These are phyloP conservation scores for Kuraishia cidri DNA, from an alignment of 805 yeast species.

Conservation along the genomic window DNA sequence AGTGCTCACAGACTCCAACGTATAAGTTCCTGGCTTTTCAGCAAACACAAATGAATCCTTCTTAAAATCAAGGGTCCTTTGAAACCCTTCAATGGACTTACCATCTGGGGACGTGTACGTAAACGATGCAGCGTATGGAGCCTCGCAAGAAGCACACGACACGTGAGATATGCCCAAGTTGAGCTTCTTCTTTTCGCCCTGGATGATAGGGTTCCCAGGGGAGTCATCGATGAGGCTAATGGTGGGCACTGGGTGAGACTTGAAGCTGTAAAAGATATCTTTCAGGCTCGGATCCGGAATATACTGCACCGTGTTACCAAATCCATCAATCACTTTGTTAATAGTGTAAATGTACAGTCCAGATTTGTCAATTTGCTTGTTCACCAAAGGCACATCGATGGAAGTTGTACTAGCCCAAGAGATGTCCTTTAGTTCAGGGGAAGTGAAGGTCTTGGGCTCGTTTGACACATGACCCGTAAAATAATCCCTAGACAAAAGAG, in stretches of 20 bases:
- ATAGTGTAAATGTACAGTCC: constrained; percentile 53
- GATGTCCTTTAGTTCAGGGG: constrained; percentile 26
- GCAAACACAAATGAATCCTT: constrained; percentile 25
- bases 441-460: constrained; percentile 11
- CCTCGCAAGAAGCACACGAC: no score
- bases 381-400: constrained; percentile 16
- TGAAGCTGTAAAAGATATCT: constrained; percentile 33
- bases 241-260: constrained; percentile 47
- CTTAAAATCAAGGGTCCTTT: constrained; percentile 17
- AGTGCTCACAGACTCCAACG: constrained; percentile 43
- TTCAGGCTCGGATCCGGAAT: constrained; percentile 22
- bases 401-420: constrained; percentile 22
- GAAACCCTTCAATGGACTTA: constrained; percentile 7
- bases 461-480: constrained; percentile 11
- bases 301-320: constrained; percentile 49
- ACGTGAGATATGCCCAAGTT: constrained; percentile 15
- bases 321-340: constrained; percentile 53
- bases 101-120: constrained; percentile 19
- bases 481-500: constrained; percentile 26
- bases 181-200: constrained; percentile 21
- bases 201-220: constrained; percentile 17
- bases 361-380: constrained; percentile 16
- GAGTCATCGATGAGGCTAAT: constrained; percentile 32
- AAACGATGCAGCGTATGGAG: constrained; percentile 34
- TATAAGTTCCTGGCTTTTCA: constrained; percentile 59